phyloP scores from a whole-genome alignment of 1,284 basidiomycete genomes.

The Moesziomyces parantarcticus region DNA sequence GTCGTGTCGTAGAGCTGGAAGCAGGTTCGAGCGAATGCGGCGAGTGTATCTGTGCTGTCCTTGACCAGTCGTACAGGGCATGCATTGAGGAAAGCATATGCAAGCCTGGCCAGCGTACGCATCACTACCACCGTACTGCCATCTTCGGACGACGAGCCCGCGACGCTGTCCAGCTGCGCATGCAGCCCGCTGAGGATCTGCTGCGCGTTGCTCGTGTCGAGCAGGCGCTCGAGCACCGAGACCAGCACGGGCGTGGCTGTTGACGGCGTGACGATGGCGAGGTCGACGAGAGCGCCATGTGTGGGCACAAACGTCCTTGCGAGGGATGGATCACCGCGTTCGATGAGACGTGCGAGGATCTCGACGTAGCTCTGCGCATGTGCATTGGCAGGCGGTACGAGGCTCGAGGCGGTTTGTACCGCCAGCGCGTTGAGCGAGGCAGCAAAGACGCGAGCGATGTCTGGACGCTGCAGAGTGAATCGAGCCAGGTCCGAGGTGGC shows the following conservation, averaged over 20 bases:
- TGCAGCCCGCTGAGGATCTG: conserved; percentile 31
- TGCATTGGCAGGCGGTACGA: conserved; percentile 1
- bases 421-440: conserved; percentile 30
- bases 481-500: conserved; percentile 27
- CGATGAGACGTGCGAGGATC: conserved; percentile 37
- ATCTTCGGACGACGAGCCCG: background rate
- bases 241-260: conserved; percentile 1
- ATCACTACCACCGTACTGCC: background rate
- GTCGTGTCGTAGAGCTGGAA: conserved; percentile 22
- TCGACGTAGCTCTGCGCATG: conserved; percentile 15
- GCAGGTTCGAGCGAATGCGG: conserved; percentile 14
- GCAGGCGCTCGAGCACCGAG: conserved; percentile 36
- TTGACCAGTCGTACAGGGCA: conserved; percentile 24
- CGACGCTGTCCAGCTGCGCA: conserved; percentile 10
- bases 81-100: conserved; percentile 16
- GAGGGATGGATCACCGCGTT: conserved; percentile 49
- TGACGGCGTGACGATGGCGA: conserved; percentile 24
- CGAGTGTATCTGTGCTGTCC: conserved; percentile 4
- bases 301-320: conserved; percentile 45
- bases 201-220: conserved; percentile 29
- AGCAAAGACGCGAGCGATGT: conserved; percentile 28
- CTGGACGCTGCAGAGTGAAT: conserved; percentile 33
- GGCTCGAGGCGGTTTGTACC: conserved; percentile 14
- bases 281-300: conserved; percentile 39
- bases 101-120: conserved; percentile 28